Base-by-base conservation (phyloP, 1,284 basidiomycete genomes). In the Ustilago lituana region DNA sequence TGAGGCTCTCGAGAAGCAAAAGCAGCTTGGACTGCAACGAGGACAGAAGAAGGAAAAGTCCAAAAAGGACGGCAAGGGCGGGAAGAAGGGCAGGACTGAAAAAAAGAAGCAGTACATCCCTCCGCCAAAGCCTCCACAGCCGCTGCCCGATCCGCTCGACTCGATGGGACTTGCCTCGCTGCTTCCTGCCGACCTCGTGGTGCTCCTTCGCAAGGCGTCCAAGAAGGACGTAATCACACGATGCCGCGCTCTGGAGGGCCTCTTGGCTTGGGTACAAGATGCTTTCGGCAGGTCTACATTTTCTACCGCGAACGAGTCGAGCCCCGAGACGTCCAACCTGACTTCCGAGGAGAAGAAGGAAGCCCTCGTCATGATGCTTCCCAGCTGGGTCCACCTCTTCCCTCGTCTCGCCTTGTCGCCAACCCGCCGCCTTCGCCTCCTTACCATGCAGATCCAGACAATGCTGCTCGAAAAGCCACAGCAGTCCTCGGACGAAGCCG, bases 211-310 rank as follows among this genome's bases (percentile, higher is more conserved):
- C 47, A 88, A 89, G 52, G 85, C 98, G 39, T 89, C 88, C 27
- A 98, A 98, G 87, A 97, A 96, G 85, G 94, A 96, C 67, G 87
- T 88, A 17, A 87, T 93, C 37, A 98, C 95, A 1, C 90, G 93
- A 79, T 85, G 87, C 15, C 89, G 91, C 73, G 94, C 93, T 0
- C 83, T 98, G 59, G 95, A 98, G 78, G 93, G 94, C 57, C 83
- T 98, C 61, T 81, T 86, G 9, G 85, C 82, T 1, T 95, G 91
- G 91, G 92, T 22, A 40, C 52, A 54, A 62, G 79, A 84, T 29
- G 83, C 83, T 41, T 84, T 86, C 26, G 83, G 85, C 62, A 85
- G 85, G 40, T 77, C 86, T 51, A 3, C 45, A 5, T 20, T 54
- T 0, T 23, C 61, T 9, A 11, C 74, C 84, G 45, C 77, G 85